Conservation (phyloP, 352 stramenopile genomes). For the Phytophthora sp. region DNA sequence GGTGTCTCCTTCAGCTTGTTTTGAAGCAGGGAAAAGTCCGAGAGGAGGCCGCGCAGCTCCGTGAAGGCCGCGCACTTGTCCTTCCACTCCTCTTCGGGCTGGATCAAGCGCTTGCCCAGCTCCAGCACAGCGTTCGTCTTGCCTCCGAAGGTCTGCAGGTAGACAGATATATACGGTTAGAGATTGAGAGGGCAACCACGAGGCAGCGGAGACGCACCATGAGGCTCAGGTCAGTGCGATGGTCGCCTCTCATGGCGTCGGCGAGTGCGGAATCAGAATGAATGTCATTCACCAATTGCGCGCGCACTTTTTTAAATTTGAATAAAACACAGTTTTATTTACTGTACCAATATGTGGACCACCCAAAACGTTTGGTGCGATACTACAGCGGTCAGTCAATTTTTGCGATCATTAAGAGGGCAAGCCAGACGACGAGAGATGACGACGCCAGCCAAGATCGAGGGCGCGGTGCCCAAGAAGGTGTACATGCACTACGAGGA, state of each 20-base stretch:
- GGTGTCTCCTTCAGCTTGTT: not conserved
- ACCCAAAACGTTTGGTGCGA: not conserved
- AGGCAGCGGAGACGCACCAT: conserved; percentile 44
- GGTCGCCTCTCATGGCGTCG: conserved; percentile 1
- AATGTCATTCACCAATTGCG: conserved; percentile 24
- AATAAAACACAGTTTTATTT: conserved; percentile 1
- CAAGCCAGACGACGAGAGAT: conserved; percentile 21
- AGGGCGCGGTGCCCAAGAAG: conserved; percentile 85
- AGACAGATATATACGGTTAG: conserved; percentile 6
- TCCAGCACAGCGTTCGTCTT: conserved; percentile 54
- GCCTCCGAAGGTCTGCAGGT: conserved; percentile 50
- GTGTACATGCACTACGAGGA: conserved; percentile 92
- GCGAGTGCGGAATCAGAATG: conserved; percentile 34
- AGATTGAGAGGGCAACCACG: not conserved
- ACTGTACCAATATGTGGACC: conserved; percentile 25
- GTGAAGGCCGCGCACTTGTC: conserved; percentile 61
- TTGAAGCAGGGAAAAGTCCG: conserved; percentile 21
- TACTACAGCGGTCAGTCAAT: not conserved
- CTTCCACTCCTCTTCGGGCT: conserved; percentile 64
- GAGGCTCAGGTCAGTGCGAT: conserved; percentile 50
- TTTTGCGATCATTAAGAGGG: not conserved
- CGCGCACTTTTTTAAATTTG: conserved; percentile 4
- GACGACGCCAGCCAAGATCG: conserved; percentile 63
- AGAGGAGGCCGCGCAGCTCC: conserved; percentile 47
- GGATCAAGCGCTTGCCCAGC: conserved; percentile 55